These are phyloP conservation scores for Puccinia coronata DNA, from an alignment of 1,284 basidiomycete species.

Conservation along the genomic window DNA sequence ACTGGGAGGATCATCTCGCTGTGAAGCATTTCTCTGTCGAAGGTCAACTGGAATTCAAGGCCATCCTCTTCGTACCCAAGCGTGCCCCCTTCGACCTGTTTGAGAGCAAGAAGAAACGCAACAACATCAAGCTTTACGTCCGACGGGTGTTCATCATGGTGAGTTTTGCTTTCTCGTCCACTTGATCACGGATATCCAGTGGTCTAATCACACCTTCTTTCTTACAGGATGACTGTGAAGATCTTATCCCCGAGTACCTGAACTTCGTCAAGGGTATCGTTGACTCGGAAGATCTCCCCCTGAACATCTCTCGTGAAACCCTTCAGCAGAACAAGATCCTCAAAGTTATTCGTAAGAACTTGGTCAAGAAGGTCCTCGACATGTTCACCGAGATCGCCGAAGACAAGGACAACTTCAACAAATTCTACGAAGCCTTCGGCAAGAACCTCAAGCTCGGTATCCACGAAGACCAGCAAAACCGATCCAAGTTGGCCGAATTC, in stretches of 20 bases:
- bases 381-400: constrained; percentile 94
- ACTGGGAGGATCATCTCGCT: constrained; percentile 99
- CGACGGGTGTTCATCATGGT: constrained; percentile 99
- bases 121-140: constrained; percentile 99
- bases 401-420: constrained; percentile 99
- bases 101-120: constrained; percentile 99
- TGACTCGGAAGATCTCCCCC: constrained; percentile 98
- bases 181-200: background rate
- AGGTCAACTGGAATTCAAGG: constrained; percentile 99
- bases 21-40: constrained; percentile 99
- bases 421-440: constrained; percentile 91
- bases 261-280: constrained; percentile 99
- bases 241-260: constrained; percentile 99
- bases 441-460: constrained; percentile 97
- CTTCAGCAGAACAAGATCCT: constrained; percentile 99
- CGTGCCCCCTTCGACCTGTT: constrained; percentile 98
- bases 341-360: constrained; percentile 83
- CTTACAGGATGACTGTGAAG: constrained; percentile 86
- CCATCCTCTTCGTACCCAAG: constrained; percentile 94
- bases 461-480: constrained; percentile 98
- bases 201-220: background rate
- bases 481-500: constrained; percentile 98
- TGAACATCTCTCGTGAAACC: constrained; percentile 99
- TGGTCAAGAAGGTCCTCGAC: constrained; percentile 98
- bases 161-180: background rate